phyloP scores from a whole-genome alignment of 2,329 filamentous ascomycete species.

The Aspergillus transmontanensis region DNA sequence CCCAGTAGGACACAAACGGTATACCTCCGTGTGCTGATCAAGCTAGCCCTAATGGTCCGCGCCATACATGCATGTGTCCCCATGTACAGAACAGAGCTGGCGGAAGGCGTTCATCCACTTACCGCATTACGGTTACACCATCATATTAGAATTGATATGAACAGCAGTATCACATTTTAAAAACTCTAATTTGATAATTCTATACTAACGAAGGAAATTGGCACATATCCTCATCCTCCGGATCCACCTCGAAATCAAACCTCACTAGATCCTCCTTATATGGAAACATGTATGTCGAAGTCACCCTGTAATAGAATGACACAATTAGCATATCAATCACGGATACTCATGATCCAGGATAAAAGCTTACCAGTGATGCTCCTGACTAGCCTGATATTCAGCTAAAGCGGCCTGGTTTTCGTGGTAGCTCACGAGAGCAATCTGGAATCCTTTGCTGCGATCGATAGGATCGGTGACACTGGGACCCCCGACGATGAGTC shows the following conservation, averaged over 20 bases:
- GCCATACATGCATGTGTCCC: no score
- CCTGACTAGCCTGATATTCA: constrained; percentile 55
- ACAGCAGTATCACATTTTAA: no score
- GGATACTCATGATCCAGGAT: neutral
- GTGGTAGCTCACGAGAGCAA: constrained; percentile 57
- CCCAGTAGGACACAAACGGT: no score
- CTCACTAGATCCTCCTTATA: constrained; percentile 56
- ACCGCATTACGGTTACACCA: no score
- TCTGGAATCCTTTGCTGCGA: constrained; percentile 57
- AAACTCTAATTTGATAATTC: neutral
- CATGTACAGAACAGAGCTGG: no score
- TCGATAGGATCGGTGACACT: constrained; percentile 56
- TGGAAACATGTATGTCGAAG: constrained; percentile 54
- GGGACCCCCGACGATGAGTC: constrained; percentile 55
- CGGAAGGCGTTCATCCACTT: no score
- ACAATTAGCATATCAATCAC: neutral
- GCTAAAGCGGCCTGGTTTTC: constrained; percentile 48
- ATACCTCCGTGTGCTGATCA: no score
- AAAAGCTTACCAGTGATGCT: constrained; percentile 51
- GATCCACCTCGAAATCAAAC: constrained; percentile 56
- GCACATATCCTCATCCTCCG: constrained; percentile 37
- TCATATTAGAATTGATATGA: no score
- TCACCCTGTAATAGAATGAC: constrained; percentile 40
- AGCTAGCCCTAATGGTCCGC: no score
- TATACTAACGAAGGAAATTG: constrained; percentile 9